These are phyloP conservation scores for Triticum urartu DNA, from an alignment of 176 grass and related monocot species.

Conservation along the genomic window DNA sequence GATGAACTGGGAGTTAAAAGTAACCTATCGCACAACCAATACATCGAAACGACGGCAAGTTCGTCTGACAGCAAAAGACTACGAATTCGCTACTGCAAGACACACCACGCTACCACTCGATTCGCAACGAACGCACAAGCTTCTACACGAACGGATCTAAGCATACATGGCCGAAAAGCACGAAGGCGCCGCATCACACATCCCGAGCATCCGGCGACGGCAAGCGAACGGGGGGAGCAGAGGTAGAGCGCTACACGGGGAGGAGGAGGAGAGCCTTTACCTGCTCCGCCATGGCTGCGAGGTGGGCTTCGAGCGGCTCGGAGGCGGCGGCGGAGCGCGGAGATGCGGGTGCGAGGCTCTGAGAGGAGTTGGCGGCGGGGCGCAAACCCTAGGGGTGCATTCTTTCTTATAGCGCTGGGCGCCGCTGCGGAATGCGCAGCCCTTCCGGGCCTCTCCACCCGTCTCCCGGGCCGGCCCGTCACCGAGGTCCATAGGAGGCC, in stretches of 20 bases:
- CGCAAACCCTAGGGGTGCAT: constrained; percentile 38
- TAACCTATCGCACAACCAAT: not conserved
- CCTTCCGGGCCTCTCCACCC: not conserved
- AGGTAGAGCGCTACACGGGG: not conserved
- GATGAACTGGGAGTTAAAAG: not conserved
- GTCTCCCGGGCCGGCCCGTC: not conserved
- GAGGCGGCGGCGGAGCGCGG: constrained; percentile 1
- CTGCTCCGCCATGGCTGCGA: constrained; percentile 80
- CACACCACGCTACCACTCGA: not conserved
- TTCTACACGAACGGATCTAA: not conserved
- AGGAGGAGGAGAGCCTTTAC: constrained; percentile 20
- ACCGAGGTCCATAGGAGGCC: not conserved
- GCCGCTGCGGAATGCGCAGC: not conserved
- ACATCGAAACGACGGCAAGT: not conserved
- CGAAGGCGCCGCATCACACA: not conserved
- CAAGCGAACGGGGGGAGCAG: not conserved
- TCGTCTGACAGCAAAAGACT: not conserved
- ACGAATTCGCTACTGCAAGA: too few species aligned
- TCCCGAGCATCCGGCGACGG: not conserved
- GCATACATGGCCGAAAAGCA: not conserved
- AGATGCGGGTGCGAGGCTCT: not conserved
- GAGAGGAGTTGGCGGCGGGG: constrained; percentile 25
- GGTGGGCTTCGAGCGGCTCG: not conserved
- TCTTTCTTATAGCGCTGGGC: constrained; percentile 18
- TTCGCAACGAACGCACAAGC: not conserved